phyloP scores from a whole-genome alignment of 805 yeast genomes.

The Myxozyma mucilagina region DNA sequence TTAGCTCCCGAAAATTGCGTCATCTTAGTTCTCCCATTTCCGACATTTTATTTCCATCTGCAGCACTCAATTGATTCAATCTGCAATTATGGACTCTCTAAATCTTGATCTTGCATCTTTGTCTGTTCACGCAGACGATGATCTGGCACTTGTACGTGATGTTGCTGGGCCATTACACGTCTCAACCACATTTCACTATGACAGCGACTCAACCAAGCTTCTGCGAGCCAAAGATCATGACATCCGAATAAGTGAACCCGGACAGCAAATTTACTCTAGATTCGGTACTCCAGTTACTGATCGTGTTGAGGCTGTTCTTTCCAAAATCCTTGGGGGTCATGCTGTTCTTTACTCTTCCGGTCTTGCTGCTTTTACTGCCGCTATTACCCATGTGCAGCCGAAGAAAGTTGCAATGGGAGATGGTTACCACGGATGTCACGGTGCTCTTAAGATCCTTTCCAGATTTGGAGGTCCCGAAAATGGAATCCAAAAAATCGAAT shows the following conservation, averaged over 20 bases:
- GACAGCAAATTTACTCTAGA: slow-evolving; percentile 65
- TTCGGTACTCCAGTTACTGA: slow-evolving; percentile 69
- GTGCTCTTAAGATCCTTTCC: slow-evolving; percentile 61
- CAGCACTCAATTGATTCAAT: neutral
- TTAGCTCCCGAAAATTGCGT: no score
- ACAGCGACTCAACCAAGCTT: slow-evolving; percentile 57
- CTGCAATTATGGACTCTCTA: neutral
- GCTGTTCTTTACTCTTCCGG: slow-evolving; percentile 78
- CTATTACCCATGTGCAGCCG: slow-evolving; percentile 69
- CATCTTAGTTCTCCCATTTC: no score
- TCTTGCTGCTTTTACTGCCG: slow-evolving; percentile 75
- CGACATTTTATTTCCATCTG: no score
- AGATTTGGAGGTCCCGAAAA: slow-evolving; percentile 52
- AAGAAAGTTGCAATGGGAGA: slow-evolving; percentile 71
- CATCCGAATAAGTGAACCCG: slow-evolving; percentile 37
- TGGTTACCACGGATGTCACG: slow-evolving; percentile 84
- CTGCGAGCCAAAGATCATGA: slow-evolving; percentile 40
- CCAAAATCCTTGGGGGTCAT: slow-evolving; percentile 59
- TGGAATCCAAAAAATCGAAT: slow-evolving; percentile 46
- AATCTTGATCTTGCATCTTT: slow-evolving; percentile 31
- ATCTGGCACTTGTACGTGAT: slow-evolving; percentile 39
- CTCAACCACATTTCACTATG: slow-evolving; percentile 74
- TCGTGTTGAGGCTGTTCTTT: slow-evolving; percentile 66
- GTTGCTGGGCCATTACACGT: slow-evolving; percentile 77
- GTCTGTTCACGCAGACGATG: slow-evolving; percentile 71